These are phyloP conservation scores for Globisporangium yorkense DNA, from an alignment of 352 stramenopile genomes.

Conservation along the genomic window DNA sequence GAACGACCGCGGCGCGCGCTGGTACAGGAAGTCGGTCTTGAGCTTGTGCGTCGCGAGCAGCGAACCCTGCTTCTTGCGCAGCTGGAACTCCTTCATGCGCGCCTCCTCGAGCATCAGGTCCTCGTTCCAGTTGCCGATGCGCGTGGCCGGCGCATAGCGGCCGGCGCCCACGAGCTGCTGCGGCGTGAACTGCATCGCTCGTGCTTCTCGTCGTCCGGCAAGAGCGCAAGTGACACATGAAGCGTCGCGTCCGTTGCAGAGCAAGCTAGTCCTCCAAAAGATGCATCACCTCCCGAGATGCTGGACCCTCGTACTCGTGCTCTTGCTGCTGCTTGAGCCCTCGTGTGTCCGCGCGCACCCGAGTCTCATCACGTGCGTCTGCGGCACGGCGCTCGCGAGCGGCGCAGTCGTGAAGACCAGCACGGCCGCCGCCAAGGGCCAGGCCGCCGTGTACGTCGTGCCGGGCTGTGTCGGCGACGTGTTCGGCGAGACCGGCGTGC, in stretches of 20 bases:
- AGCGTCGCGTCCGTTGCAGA: not conserved
- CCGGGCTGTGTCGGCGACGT: constrained; percentile 72
- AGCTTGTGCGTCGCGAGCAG: constrained; percentile 75
- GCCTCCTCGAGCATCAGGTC: constrained; percentile 86
- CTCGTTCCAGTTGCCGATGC: constrained; percentile 89
- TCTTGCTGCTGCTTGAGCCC: not conserved
- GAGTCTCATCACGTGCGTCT: constrained; percentile 70
- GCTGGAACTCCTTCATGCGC: constrained; percentile 77
- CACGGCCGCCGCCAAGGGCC: constrained; percentile 24
- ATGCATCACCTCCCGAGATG: not conserved
- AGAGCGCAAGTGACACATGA: not conserved
- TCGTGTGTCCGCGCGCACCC: constrained; percentile 25
- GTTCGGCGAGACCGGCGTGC: constrained; percentile 74
- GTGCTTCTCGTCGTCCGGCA: too few species aligned
- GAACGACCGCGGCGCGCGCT: constrained; percentile 52
- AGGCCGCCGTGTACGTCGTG: constrained; percentile 48
- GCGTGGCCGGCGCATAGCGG: constrained; percentile 70
- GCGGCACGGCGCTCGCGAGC: constrained; percentile 57
- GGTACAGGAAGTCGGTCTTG: constrained; percentile 71
- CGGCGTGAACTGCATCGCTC: constrained; percentile 84
- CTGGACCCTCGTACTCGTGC: not conserved
- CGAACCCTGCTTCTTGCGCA: constrained; percentile 77
- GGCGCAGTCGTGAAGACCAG: constrained; percentile 42
- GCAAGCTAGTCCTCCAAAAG: not conserved
- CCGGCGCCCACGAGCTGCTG: constrained; percentile 84